phyloP scores from a whole-genome alignment of 75 land plant species.

The Selaginella tamariscina region DNA sequence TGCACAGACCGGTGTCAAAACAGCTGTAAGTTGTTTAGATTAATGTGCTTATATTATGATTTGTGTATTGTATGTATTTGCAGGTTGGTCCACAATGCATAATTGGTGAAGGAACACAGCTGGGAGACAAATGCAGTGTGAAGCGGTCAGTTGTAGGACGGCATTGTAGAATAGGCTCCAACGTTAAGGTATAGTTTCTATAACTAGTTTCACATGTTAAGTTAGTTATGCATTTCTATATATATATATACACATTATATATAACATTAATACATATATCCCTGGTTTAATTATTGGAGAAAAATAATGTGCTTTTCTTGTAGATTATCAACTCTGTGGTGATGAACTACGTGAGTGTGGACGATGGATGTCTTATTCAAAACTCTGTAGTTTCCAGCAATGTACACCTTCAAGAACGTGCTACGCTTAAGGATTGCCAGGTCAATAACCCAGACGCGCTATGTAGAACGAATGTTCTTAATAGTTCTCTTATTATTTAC shows the following conservation, averaged over 20 bases:
- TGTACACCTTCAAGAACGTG: constrained; percentile 82
- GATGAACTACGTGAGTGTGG: constrained; percentile 87
- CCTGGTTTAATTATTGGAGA: neutral
- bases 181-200: constrained; percentile 69
- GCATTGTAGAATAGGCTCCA: constrained; percentile 94
- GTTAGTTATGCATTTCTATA: neutral
- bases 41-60: neutral
- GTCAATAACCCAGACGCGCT: constrained; percentile 20
- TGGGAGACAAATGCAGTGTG: constrained; percentile 96
- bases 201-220: too few relatives aligned
- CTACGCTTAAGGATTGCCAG: constrained; percentile 75
- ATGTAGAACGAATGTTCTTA: neutral
- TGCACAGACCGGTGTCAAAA: constrained; percentile 64
- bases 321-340: constrained; percentile 91
- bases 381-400: constrained; percentile 87
- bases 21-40: constrained; percentile 43
- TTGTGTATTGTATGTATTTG: neutral
- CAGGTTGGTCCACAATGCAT: constrained; percentile 93
- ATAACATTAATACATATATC: neutral
- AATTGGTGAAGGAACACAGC: constrained; percentile 82
- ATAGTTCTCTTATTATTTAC: too few relatives aligned
- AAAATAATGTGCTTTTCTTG: neutral
- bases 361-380: constrained; percentile 84
- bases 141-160: constrained; percentile 95
- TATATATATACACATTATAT: neutral